Evolutionary conservation across 83 land plant genomes (phyloP).

Genomic region (Isoetes engelmannii): DNA sequence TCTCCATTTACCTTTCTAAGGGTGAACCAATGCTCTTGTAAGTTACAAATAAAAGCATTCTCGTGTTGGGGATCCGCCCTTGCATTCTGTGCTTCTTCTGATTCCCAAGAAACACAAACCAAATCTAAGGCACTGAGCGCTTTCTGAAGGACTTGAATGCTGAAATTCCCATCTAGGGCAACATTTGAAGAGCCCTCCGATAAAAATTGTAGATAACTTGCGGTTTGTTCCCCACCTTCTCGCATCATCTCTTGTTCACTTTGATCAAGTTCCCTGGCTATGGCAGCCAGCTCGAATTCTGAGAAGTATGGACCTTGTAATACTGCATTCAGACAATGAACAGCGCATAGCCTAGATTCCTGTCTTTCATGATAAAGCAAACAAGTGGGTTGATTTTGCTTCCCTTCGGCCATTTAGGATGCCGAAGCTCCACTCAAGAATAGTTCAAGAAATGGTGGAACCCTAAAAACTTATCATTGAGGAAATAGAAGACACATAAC

Average conservation of each 20-base stretch:
- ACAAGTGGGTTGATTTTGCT: too few relatives aligned
- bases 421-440: too few relatives aligned
- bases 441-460: too few relatives aligned
- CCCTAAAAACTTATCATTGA: too few relatives aligned
- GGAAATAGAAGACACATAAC: too few relatives aligned
- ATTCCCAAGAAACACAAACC: constrained; percentile 65
- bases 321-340: constrained; percentile 93
- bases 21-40: constrained; percentile 85
- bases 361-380: constrained; percentile 96
- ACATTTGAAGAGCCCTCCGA: constrained; percentile 80
- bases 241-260: constrained; percentile 72
- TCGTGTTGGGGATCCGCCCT: constrained; percentile 63
- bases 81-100: constrained; percentile 65
- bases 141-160: constrained; percentile 84
- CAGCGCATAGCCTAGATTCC: constrained; percentile 88
- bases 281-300: constrained; percentile 81
- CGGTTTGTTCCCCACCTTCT: constrained; percentile 30
- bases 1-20: constrained; percentile 74
- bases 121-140: constrained; percentile 85
- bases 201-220: constrained; percentile 39
- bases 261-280: constrained; percentile 78
- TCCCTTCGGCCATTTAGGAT: too few relatives aligned
- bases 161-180: constrained; percentile 83
- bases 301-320: constrained; percentile 94
- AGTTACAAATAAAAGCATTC: constrained; percentile 81